Evolutionary conservation across 2,329 filamentous ascomycete genomes (phyloP), one percentile per base, ranked within the genome.

Genomic region (Drechslerella dactyloides): DNA sequence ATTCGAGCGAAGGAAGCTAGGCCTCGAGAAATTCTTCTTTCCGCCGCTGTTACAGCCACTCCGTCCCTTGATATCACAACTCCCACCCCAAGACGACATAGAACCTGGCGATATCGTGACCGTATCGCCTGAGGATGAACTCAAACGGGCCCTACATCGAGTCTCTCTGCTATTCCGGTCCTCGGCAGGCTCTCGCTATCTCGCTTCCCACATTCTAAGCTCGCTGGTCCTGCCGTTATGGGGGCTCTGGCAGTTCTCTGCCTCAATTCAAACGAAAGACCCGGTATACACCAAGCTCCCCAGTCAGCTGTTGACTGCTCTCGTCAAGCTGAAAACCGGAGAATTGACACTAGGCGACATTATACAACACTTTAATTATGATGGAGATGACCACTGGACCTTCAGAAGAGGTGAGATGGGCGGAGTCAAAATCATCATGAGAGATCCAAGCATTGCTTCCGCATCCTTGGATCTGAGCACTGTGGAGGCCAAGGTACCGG

Each of bases 391-490:
- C 1, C 15, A 53, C 7, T 76, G 75, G 75, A 73, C 57, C 13
- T 76, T 74, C 21, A 70, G 69, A 1, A 60, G 73, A 7, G 75
- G 76, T 8, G 68, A 78, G 0, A 78, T 83, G 27, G 83, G 83
- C 2, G 81, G 81, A 0, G 80, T 90, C 17, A 83, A 87, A 46
- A 82, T 87, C 15, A 81, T 82, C 7, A 74, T 74, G 66, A 69
- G 77, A 8, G 48, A 51, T 27, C 52, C 33, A 17, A 10, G 1
- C n/a, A n/a, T n/a, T n/a, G n/a, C n/a, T n/a, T 17, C 23, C 3
- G 30, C 56, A 13, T 42, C 24, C 8, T 30, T 74, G 2, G 70
- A 75, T 24, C 63, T 78, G 7, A 57, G 61, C 1, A 52, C 69
- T 3, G 78, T 87, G 1, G 82, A 85, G 15, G 76, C 78, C 3